Base-by-base conservation (phyloP, 805 yeast species). In the Yarrowia yakushimensis region DNA sequence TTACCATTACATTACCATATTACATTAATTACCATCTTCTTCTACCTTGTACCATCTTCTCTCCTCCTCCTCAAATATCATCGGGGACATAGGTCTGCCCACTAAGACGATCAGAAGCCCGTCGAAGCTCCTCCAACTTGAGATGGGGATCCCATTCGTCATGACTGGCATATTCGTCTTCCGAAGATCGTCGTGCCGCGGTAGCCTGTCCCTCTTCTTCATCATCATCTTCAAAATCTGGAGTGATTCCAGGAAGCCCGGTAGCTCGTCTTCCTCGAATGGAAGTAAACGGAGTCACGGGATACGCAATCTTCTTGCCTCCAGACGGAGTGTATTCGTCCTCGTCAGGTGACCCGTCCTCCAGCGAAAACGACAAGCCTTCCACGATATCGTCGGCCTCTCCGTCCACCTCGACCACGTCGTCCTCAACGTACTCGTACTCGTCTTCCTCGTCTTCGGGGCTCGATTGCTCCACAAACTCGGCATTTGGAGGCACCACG, bases 261-360 rank as follows among this genome's bases (percentile, higher is more conserved):
- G 59, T 52, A 11, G 59, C 43, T 17, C 59, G 43, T 52, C 59
- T 10, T 10, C 59, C 59, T 25, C 59, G 23, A 25, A 34, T 36
- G 7, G 59, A 52, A 10, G 59, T 33, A 52, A 52, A 52, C 18
- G 59, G 59, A 36, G 59, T 52, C 18, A 52, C 59, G 13, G 59
- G 59, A 18, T 52, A 52, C 9, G 43, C 43, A 17, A 52, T 52
- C 6, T 20, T 20, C 37, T 17, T 33, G 12, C 43, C 33, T 11
- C 43, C 43, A 20, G 36, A 12, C 4, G 41, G 23, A 2, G 18
- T 25, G 18, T 25, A 52, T 5, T 33, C 31, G n/a, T 52, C 59
- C 2, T 34, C 43, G 12, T 52, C 48, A 10, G 25, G 43, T 15
- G 59, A 52, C 10, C n/a, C 17, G 12, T 52, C 42, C 22, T 48